Base-by-base conservation (phyloP, 2,329 filamentous ascomycete species). In the Fusarium sp. region DNA sequence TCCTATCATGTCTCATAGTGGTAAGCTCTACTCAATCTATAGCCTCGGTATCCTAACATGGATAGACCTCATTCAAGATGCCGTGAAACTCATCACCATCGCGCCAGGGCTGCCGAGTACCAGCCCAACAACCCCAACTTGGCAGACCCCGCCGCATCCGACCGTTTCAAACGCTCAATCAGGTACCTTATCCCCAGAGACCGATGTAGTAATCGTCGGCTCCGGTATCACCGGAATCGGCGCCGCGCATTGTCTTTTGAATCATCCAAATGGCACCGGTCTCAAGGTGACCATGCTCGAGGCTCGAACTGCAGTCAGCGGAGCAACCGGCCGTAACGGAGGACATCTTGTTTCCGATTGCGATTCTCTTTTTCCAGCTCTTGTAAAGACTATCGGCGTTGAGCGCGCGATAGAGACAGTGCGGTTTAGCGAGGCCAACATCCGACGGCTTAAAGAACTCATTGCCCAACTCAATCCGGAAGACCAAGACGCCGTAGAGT, bases 331-430 rank as follows among this genome's bases (percentile, higher is more conserved):
- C 2, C 72, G 75, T 5, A 76, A 77, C 27, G 75, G 75, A 11
- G 75, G 75, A 2, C 72, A 74, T 29, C 60, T 74, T 25, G 69
- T 69, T 11, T 69, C 71, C 6, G 69, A 76, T 17, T 78, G 81
- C 5, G 79, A 82, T 48, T 77, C 80, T 49, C 67, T 78, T 21
- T 83, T 81, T 46, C 66, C 70, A 3, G 54, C 58, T 3, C 67
- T 83, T 4, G 74, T 76, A 21, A 52, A 67, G 9, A 61, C 53
- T 0, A 70, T 79, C 17, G 77, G 79, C 0, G 60, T 68, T 1
- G 77, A 78, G 39, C 71, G 76, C 5, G 83, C 84, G 3, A 76
- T 76, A 18, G 75, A 77, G 45, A 76, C 85, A n/a, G 76, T 79
- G 2, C 69, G 76, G 2, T 84, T 85, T 52, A 79, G 80, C 59